Percentiles rank a stretch among this genome's conserved stretches.
Evolutionary conservation across 805 yeast genomes (phyloP).

Genomic region (Candida ipomoeae): DNA sequence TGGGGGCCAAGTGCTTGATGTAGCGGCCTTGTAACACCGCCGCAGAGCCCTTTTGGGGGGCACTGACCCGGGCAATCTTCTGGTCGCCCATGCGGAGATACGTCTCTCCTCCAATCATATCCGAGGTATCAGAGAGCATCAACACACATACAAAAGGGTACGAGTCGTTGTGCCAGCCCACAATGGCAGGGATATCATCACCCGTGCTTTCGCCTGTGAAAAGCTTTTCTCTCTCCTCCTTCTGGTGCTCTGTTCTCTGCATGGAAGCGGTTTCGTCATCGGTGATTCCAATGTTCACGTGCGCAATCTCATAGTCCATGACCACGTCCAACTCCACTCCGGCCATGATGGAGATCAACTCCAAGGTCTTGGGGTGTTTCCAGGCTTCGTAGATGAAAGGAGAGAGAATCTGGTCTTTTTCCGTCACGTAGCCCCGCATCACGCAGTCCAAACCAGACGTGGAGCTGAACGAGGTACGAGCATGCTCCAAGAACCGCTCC

Average conservation of each 20-base stretch:
- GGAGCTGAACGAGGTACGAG: slow-evolving; percentile 40
- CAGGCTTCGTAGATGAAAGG: slow-evolving; percentile 56
- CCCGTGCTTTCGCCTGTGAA: slow-evolving; percentile 21
- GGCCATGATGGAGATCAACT: slow-evolving; percentile 53
- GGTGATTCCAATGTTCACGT: slow-evolving; percentile 47
- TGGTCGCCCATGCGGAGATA: slow-evolving; percentile 43
- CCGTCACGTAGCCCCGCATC: slow-evolving; percentile 48
- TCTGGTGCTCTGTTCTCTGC: slow-evolving; percentile 19
- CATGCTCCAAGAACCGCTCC: slow-evolving; percentile 43
- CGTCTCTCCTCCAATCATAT: slow-evolving; percentile 62
- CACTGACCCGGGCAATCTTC: slow-evolving; percentile 15
- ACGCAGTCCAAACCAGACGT: slow-evolving; percentile 48
- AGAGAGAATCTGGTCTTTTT: slow-evolving; percentile 26
- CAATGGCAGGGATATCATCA: slow-evolving; percentile 48
- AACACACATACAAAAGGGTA: slow-evolving; percentile 63
- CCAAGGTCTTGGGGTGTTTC: slow-evolving; percentile 55
- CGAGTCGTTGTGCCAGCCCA: slow-evolving; percentile 62
- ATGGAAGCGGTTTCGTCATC: slow-evolving; percentile 30
- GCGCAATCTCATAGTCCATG: slow-evolving; percentile 59
- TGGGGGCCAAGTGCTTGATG: slow-evolving; percentile 20
- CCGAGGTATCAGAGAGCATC: slow-evolving; percentile 55
- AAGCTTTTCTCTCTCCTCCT: slow-evolving; percentile 7
- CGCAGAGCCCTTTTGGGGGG: slow-evolving; percentile 17
- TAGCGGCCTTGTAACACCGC: slow-evolving; percentile 21
- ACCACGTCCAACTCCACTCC: slow-evolving; percentile 51